These are phyloP conservation scores for Dendrobium officinale DNA, from an alignment of 106 monocot genomes.

Conservation along the genomic window DNA sequence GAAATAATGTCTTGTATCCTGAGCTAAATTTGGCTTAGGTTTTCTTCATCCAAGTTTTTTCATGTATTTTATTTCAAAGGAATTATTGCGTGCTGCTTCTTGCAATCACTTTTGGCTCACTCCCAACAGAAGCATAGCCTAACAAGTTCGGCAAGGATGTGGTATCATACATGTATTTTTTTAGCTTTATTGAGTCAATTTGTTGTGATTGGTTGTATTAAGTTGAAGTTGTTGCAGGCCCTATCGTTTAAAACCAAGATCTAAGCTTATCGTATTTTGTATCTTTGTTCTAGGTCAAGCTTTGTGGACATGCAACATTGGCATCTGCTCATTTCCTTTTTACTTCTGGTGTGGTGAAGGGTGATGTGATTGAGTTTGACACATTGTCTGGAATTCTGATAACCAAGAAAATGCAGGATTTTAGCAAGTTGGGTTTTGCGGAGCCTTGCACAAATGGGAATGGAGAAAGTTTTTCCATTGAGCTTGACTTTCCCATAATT, in stretches of 20 bases:
- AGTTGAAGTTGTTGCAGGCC: not conserved
- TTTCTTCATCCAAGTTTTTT: not conserved
- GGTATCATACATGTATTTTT: not conserved
- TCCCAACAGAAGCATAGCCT: not conserved
- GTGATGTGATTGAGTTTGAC: slow-evolving; percentile 51
- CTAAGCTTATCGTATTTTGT: not conserved
- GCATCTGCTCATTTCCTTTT: slow-evolving; percentile 84
- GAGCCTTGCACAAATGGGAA: not conserved
- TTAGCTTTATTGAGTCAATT: not conserved
- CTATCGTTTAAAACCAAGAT: not conserved
- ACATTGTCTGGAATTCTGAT: slow-evolving; percentile 66
- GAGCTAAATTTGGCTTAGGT: not conserved
- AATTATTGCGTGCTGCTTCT: not conserved
- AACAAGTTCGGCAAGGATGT: not conserved
- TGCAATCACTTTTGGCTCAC: not conserved
- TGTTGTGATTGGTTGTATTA: not conserved
- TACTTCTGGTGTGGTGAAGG: slow-evolving; percentile 29
- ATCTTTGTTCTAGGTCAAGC: slow-evolving; percentile 43
- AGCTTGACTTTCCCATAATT: slow-evolving; percentile 67
- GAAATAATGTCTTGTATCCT: not conserved
- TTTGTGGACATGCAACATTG: slow-evolving; percentile 87
- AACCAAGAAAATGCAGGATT: slow-evolving; percentile 42
- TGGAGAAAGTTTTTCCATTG: slow-evolving; percentile 41
- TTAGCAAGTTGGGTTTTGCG: slow-evolving; percentile 1
- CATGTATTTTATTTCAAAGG: not conserved